Evolutionary conservation across 192 early-diverging fungal genomes (phyloP).

Genomic region (Podila verticillata): DNA sequence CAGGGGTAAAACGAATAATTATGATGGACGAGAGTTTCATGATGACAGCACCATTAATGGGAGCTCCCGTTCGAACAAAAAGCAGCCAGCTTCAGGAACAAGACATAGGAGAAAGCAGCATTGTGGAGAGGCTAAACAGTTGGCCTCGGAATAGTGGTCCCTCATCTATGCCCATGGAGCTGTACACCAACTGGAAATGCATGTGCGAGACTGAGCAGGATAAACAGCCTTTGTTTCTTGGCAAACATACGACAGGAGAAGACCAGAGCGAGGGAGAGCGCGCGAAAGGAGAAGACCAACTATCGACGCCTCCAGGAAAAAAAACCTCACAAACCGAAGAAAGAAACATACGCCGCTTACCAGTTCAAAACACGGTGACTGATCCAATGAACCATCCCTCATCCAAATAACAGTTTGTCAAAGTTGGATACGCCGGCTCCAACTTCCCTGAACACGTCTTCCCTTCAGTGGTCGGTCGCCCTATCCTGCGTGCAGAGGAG

Average conservation of each 20-base stretch:
- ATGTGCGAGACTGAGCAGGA: no score
- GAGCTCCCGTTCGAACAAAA: not conserved
- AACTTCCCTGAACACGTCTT: constrained; percentile 97
- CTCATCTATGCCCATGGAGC: no score
- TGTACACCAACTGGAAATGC: no score
- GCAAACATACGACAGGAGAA: no score
- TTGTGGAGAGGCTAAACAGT: no score
- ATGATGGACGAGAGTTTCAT: not conserved
- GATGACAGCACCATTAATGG: not conserved
- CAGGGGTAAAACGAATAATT: constrained; percentile 63
- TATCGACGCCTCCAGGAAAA: no score
- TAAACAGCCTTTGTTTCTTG: no score
- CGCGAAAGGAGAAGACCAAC: no score
- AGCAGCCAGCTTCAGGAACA: no score
- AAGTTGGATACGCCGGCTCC: constrained; percentile 94
- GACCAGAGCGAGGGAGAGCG: no score
- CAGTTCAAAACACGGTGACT: not conserved
- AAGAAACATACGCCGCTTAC: not conserved
- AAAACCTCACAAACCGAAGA: not conserved
- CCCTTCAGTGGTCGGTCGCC: constrained; percentile 97
- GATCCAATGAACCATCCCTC: not conserved
- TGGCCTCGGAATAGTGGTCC: no score
- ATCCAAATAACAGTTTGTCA: constrained; percentile 80
- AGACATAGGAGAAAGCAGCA: no score
- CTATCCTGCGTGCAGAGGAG: constrained; percentile 97